Evolutionary conservation across 495 filamentous ascomycete genomes (phyloP), one percentile per base, ranked within the genome.

Genomic region (Penicillium parvum): DNA sequence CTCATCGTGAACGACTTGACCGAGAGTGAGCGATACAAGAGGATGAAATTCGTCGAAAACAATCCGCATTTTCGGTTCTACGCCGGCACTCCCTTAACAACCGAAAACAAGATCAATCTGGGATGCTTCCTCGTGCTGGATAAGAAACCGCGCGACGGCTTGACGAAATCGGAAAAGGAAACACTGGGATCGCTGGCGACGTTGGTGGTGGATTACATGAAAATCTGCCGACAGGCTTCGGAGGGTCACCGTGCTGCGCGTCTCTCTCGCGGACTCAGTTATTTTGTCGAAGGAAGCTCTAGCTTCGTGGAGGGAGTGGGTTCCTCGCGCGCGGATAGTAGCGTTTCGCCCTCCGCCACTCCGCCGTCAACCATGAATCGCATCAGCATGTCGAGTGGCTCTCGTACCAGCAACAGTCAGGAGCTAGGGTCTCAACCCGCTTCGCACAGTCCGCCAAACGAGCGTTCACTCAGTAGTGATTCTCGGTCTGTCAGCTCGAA

Each of bases 91-190:
- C 66, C 69, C 3, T 72, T 91, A 18, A 75, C 82, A 4, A 86
- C 82, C 0, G 78, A 76, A 4, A 74, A 72, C 8, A 82, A 79
- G 7, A 77, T 86, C 52, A 81, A 83, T 18, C 82, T 90, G 49
- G 86, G 86, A 17, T 82, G 77, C 12, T 71, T 87, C 33, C 86
- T 82, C 40, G 68, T 88, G 9, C 53, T 86, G 4, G 84, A 88
- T 53, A 61, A 43, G 6, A 57, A 60, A 5, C 65, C 66, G 1
- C 71, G 68, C 3, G 46, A 68, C 30, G 56, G 54, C 3, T 41
- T 77, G 29, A 55, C 44, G 0, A 16, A 53, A 1, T 40, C 49
- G 20, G 68, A 77, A 34, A 66, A 63, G 43, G 64, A 66, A 17
- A 66, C 61, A 10, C 43, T 77, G 20, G 64, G 66, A 2, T 64